These are phyloP conservation scores for Thoreauomyces humboldtii DNA, from an alignment of 192 early-diverging fungal genomes.

Conservation along the genomic window DNA sequence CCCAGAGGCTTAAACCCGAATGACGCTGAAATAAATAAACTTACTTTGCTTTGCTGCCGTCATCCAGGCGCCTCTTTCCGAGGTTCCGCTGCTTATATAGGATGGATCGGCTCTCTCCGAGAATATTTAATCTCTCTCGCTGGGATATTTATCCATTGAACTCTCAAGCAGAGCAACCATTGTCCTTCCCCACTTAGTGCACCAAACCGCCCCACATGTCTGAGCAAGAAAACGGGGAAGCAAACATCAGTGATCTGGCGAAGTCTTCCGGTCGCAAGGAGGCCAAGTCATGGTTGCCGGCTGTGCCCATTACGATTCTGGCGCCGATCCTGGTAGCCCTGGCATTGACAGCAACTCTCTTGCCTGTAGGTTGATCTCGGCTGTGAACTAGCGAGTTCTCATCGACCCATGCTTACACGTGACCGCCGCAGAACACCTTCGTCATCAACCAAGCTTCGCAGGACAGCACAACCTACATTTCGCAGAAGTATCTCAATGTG, in stretches of 20 bases:
- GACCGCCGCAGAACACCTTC: not conserved
- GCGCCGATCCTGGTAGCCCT: slow-evolving; percentile 18
- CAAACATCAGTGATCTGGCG: slow-evolving; percentile 3
- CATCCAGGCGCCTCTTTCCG: too few species aligned
- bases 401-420: not conserved
- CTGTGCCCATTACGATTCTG: slow-evolving; percentile 6
- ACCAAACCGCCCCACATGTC: too few species aligned
- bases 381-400: not conserved
- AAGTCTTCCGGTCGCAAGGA: slow-evolving; percentile 5
- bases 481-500: not conserved
- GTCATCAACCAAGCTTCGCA: not conserved
- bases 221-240: not conserved
- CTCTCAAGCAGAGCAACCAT: too few species aligned
- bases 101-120: too few species aligned
- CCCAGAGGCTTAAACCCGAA: too few species aligned
- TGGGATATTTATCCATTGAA: too few species aligned
- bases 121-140: too few species aligned
- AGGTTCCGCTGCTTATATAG: too few species aligned
- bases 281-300: slow-evolving; percentile 1
- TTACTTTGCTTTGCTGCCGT: too few species aligned
- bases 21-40: too few species aligned
- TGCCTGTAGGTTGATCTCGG: slow-evolving; percentile 9
- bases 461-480: not conserved
- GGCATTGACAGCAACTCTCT: not conserved
- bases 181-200: too few species aligned